Evolutionary conservation across 495 filamentous ascomycete species (phyloP).

Genomic region (Annulohypoxylon maeteangense): DNA sequence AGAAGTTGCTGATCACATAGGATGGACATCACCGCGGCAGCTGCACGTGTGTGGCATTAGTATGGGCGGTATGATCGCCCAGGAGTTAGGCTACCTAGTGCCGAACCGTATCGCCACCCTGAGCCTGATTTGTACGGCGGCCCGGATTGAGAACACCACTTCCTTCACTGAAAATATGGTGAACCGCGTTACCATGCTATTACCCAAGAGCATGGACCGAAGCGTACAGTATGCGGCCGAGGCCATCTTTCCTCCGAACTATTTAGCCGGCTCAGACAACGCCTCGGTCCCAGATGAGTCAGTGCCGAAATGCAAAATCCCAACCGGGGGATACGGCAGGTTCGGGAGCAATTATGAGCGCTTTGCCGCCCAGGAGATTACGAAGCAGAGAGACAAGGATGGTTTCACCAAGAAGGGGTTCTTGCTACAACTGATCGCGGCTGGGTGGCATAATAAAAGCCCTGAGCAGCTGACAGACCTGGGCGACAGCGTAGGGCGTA

Average conservation of each 20-base stretch:
- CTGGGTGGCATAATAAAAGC: constrained; percentile 80
- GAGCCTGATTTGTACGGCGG: constrained; percentile 76
- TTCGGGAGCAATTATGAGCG: constrained; percentile 82
- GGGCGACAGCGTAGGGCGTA: constrained; percentile 72
- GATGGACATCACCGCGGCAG: constrained; percentile 66
- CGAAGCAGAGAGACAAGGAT: constrained; percentile 66
- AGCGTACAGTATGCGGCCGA: constrained; percentile 31
- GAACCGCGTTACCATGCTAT: constrained; percentile 73
- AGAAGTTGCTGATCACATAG: constrained; percentile 74
- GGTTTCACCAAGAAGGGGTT: constrained; percentile 73
- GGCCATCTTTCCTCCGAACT: constrained; percentile 66
- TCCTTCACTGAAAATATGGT: constrained; percentile 69
- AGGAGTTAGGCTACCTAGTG: constrained; percentile 75
- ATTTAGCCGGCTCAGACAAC: constrained; percentile 70
- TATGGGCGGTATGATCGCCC: constrained; percentile 90
- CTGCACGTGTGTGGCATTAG: constrained; percentile 77
- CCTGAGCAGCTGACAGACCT: constrained; percentile 69
- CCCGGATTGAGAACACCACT: constrained; percentile 71
- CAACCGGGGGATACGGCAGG: constrained; percentile 48
- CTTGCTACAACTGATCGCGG: constrained; percentile 79
- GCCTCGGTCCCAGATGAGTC: constrained; percentile 53
- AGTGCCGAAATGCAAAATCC: constrained; percentile 39
- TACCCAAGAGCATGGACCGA: constrained; percentile 73
- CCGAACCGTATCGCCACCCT: constrained; percentile 72
- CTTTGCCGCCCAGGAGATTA: constrained; percentile 79